Conservation (phyloP, 2,329 filamentous ascomycete genomes). For the Aspergillus jensenii region DNA sequence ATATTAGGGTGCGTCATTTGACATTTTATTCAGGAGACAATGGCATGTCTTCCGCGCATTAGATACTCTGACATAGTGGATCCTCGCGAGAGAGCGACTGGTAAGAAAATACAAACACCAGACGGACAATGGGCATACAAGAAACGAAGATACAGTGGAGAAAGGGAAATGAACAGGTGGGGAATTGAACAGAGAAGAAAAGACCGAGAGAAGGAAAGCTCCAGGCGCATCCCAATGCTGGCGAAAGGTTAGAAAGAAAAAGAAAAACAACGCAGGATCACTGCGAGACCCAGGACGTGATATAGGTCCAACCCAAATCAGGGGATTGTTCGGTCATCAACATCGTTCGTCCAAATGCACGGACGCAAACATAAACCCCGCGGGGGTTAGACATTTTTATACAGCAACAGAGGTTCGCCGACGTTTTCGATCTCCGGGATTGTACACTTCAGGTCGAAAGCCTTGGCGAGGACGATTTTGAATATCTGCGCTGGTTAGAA, state of each 20-base stretch:
- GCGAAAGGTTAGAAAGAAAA: constrained; percentile 11
- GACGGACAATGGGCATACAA: constrained; percentile 2
- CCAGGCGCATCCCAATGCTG: constrained; percentile 26
- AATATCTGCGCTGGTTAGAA: constrained; percentile 70
- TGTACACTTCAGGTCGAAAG: constrained; percentile 97
- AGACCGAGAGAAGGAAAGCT: constrained; percentile 17
- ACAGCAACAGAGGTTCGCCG: constrained; percentile 90
- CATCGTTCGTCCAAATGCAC: constrained; percentile 34
- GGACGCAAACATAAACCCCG: constrained; percentile 31
- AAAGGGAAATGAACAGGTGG: constrained; percentile 14
- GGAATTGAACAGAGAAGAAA: constrained; percentile 19
- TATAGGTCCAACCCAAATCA: constrained; percentile 10
- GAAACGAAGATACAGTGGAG: constrained; percentile 4
- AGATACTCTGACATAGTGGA: not conserved
- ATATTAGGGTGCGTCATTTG: no score
- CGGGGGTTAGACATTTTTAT: constrained; percentile 57
- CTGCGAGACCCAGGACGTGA: constrained; percentile 6
- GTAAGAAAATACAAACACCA: not conserved
- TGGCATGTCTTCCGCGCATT: not conserved
- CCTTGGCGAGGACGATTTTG: constrained; percentile 98
- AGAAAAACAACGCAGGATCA: constrained; percentile 12
- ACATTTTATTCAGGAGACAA: no score
- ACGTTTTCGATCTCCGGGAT: constrained; percentile 99
- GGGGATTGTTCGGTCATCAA: constrained; percentile 29
- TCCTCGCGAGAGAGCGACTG: not conserved